These are phyloP conservation scores for Davidsoniella eucalypti DNA, from an alignment of 2,329 filamentous ascomycete species.

Conservation along the genomic window DNA sequence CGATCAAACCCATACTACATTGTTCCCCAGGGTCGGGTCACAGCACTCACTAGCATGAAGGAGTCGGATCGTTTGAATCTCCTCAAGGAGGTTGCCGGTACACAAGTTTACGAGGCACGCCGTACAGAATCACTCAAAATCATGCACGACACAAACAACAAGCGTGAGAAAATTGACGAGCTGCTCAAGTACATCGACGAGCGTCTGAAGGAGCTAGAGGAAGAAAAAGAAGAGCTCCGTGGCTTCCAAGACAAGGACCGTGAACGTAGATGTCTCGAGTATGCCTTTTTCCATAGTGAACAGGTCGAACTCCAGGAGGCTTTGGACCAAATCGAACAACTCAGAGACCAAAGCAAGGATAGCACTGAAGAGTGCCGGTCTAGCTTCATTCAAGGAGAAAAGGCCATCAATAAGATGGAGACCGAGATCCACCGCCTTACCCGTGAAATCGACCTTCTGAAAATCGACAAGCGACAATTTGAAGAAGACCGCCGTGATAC, in stretches of 20 bases:
- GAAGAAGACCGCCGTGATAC: slow-evolving; percentile 79
- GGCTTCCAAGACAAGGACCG: slow-evolving; percentile 91
- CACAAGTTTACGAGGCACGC: slow-evolving; percentile 88
- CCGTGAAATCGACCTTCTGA: slow-evolving; percentile 69
- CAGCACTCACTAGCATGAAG: slow-evolving; percentile 95
- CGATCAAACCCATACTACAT: slow-evolving; percentile 98
- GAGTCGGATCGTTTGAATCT: slow-evolving; percentile 78
- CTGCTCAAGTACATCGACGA: slow-evolving; percentile 83
- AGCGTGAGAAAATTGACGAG: slow-evolving; percentile 86
- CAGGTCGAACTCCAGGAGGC: slow-evolving; percentile 63
- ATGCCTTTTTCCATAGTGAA: slow-evolving; percentile 83
- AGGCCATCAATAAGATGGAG: slow-evolving; percentile 60
- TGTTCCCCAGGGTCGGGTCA: slow-evolving; percentile 91
- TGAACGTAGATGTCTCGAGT: slow-evolving; percentile 81
- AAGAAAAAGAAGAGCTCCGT: slow-evolving; percentile 90
- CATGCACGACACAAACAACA: slow-evolving; percentile 92
- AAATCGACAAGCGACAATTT: slow-evolving; percentile 69
- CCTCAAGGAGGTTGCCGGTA: slow-evolving; percentile 95
- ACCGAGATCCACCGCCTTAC: slow-evolving; percentile 63
- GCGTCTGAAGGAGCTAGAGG: slow-evolving; percentile 73
- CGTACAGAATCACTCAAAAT: slow-evolving; percentile 88
- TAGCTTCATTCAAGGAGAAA: slow-evolving; percentile 61
- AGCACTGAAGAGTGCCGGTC: slow-evolving; percentile 68
- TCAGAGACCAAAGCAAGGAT: slow-evolving; percentile 66
- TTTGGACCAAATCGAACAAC: slow-evolving; percentile 68